A percentile compares a stretch with the other conserved stretches of the same genome.
Conservation (phyloP, 306 rosid species). For the Cicer arietinum region DNA sequence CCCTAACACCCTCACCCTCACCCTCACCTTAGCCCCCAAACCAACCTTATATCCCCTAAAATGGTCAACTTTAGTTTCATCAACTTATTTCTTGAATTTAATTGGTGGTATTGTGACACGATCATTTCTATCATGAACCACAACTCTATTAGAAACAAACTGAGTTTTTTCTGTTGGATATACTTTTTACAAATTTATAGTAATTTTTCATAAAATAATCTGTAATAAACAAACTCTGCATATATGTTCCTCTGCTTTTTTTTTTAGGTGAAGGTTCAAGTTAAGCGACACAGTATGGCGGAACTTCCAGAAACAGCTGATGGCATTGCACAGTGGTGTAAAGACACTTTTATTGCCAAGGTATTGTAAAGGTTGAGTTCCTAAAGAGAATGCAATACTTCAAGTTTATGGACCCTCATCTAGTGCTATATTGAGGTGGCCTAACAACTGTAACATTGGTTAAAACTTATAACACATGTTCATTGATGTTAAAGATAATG, state of each 20-base stretch:
- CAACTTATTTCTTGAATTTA: slow-evolving; percentile 13
- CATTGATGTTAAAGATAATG: not conserved
- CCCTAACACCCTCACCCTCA: too few species aligned
- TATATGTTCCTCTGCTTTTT: not conserved
- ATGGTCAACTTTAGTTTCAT: not conserved
- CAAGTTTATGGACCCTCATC: not conserved
- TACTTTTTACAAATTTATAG: not conserved
- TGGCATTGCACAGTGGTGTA: slow-evolving; percentile 87
- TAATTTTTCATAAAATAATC: not conserved
- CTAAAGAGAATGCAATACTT: not conserved
- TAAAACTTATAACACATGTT: not conserved
- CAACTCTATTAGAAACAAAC: not conserved
- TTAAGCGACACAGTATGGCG: slow-evolving; percentile 69
- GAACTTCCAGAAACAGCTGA: slow-evolving; percentile 79
- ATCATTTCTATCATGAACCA: not conserved
- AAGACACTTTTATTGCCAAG: slow-evolving; percentile 71
- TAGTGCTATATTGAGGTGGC: not conserved
- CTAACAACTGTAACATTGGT: not conserved
- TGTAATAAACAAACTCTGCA: slow-evolving; percentile 4
- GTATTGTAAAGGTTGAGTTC: slow-evolving; percentile 46
- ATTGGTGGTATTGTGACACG: not conserved
- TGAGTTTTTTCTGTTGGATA: not conserved
- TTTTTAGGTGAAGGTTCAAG: slow-evolving; percentile 70
- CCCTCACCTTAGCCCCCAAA: too few species aligned
- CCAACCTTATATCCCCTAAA: too few species aligned